Evolutionary conservation across 768 basidiomycete species (phyloP), one percentile per base, ranked within the genome.

Genomic region (Lactarius evosmus): DNA sequence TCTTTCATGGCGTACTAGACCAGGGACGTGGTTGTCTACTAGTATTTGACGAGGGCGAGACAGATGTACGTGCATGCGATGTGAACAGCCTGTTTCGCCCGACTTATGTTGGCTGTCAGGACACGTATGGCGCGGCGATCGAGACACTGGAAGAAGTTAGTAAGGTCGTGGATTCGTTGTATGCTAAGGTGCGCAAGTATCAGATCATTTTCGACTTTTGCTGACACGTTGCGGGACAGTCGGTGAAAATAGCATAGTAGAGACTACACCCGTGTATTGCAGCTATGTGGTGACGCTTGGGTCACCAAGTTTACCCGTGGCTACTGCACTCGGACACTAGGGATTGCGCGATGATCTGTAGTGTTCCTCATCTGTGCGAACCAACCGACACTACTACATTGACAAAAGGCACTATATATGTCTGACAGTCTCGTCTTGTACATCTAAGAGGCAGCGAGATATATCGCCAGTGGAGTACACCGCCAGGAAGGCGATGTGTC

Each of bases 1-100:
- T 95, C 2, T 84, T 98, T 67, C 84, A 93, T 66, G 96, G 96
- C 6, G 95, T 99, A 1, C 81, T 99, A n/a, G 96, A 98, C 73
- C 96, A 98, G 74, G 94, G 93, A 30, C 83, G 92, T 3, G 95
- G 95, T 0, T 95, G 94, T 71, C 76, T 98, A 55, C 78, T 97
- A 56, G 86, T 98, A n/a, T 98, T 91, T 66, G 92, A 97, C 62
- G 81, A 93, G 74, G 85, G 85, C 1, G 89, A 91, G 70, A 85
- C 84, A 14, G 94, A 97, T 76, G 93, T 93, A 70, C 61, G 91
- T 82, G 46, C 57, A 60, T 34, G n/a, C 25, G 22, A 49, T 25
- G 46, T 9, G 36, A 50, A 22, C n/a, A 8, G 22, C 55, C 62
- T 61, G 29, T 40, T 61, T 58, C 51, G 40, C 56, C 32, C 25